These are phyloP conservation scores for Cichorium intybus DNA, from an alignment of 140 eudicot genomes.

Conservation along the genomic window DNA sequence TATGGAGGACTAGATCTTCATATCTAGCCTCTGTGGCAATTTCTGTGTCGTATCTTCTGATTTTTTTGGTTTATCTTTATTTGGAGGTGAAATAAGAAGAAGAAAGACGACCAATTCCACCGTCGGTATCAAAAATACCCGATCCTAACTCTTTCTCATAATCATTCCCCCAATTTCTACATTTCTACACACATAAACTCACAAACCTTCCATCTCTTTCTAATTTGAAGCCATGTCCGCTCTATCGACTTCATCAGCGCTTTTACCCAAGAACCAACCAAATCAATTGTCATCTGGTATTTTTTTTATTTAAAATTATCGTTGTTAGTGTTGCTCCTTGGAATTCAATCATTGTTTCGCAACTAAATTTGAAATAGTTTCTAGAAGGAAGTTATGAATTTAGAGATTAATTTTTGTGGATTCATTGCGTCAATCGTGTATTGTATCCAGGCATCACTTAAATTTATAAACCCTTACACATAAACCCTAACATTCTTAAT, in stretches of 20 bases:
- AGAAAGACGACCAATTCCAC: too few relatives aligned
- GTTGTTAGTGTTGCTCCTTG: too few relatives aligned
- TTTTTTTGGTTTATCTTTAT: too few relatives aligned
- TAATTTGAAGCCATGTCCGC: slow-evolving; percentile 34
- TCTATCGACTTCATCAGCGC: slow-evolving; percentile 31
- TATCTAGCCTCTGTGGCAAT: slow-evolving; percentile 50
- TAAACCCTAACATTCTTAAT: slow-evolving; percentile 7
- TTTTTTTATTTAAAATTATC: background rate
- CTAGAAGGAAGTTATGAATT: slow-evolving; percentile 1
- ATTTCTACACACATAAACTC: background rate
- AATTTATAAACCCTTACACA: background rate
- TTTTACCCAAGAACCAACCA: slow-evolving; percentile 22
- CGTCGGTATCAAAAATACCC: slow-evolving; percentile 10
- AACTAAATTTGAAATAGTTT: background rate
- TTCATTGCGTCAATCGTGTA: background rate
- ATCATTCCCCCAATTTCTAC: slow-evolving; percentile 9
- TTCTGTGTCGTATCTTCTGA: too few relatives aligned
- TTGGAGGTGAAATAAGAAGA: too few relatives aligned
- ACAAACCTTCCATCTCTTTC: background rate
- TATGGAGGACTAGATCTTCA: slow-evolving; percentile 29
- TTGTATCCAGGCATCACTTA: background rate
- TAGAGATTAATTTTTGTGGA: background rate
- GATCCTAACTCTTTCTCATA: background rate
- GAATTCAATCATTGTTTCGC: too few relatives aligned
- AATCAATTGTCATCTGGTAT: slow-evolving; percentile 36